Evolutionary conservation across 208 protist species (phyloP), one percentile per base, ranked within the genome.

Genomic region (Crithidia bombi): DNA sequence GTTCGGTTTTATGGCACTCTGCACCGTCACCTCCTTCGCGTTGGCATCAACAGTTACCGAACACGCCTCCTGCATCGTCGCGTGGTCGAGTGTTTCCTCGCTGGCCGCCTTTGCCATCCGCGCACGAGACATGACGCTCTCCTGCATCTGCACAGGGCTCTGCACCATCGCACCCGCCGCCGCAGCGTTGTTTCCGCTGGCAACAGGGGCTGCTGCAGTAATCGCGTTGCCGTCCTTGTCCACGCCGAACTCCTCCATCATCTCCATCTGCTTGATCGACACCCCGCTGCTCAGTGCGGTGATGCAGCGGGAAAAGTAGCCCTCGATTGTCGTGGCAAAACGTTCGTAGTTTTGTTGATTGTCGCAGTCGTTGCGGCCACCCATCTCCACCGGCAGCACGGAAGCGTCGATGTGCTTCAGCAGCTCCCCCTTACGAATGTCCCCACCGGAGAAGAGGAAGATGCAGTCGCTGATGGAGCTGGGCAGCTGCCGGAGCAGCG

Each of bases 301-400:
- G 62, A 82, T 69, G 69, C 82, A 88, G 41, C 69, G 39, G 12
- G 57, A 36, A 59, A 86, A 93, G 62, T 93, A 90, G 19, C 30
- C 50, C 65, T 91, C 83, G n/a, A 93, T 70, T 0, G 72, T 67
- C 0, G 46, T 65, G 11, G 77, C 81, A 63, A 88, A 86, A 28
- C 58, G 58, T 46, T 80, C 67, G 76, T 86, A 93, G 57, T 90
- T 81, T 23, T 73, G 61, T 32, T 63, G 44, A 21, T 87, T 49
- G 63, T 93, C 88, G 61, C 82, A 88, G 54, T 89, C 77, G 74
- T 91, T 93, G 23, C 46, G 74, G 14, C 88, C 88, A 19, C 88
- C 88, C 71, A 93, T 81, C 39, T 69, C 71, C 12, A 90, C 73
- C 19, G 88, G 88, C 25, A 93, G 62, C 65, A 93, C 88, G n/a